These are phyloP conservation scores for Cladosporium sp. DNA, from an alignment of 2,329 filamentous ascomycete genomes.

Conservation along the genomic window DNA sequence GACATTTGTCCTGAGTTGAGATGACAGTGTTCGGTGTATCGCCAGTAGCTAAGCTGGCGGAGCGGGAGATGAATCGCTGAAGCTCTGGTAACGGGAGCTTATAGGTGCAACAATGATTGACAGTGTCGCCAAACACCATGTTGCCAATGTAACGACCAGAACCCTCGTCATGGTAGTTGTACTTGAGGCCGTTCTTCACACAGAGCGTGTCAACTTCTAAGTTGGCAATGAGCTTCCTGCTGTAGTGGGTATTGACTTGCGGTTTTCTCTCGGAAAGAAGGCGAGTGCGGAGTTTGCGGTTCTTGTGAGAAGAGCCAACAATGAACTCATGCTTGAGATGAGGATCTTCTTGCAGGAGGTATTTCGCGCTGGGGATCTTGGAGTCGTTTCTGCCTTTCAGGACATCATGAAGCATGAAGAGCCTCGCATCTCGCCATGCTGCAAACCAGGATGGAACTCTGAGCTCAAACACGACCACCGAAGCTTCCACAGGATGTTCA, in stretches of 20 bases:
- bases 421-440: constrained; percentile 43
- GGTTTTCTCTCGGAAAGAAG: constrained; percentile 45
- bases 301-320: neutral
- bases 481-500: constrained; percentile 26
- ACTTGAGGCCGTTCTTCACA: constrained; percentile 41
- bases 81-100: constrained; percentile 35
- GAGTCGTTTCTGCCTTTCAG: constrained; percentile 10
- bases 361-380: neutral
- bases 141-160: constrained; percentile 1
- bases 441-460: constrained; percentile 39
- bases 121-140: constrained; percentile 5
- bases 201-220: constrained; percentile 38
- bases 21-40: constrained; percentile 27
- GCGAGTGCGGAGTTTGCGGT: constrained; percentile 23
- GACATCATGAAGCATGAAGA: constrained; percentile 16
- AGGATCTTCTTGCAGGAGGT: constrained; percentile 15
- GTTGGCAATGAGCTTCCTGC: constrained; percentile 33
- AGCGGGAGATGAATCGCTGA: constrained; percentile 25
- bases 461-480: constrained; percentile 49
- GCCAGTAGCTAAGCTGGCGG: constrained; percentile 11
- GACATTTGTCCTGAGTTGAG: constrained; percentile 46
- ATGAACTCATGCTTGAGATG: neutral
- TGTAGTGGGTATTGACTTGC: constrained; percentile 45
- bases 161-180: constrained; percentile 43
- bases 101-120: constrained; percentile 28